A percentile compares a stretch with the other conserved stretches of the same genome.
phyloP scores from a whole-genome alignment of 805 yeast genomes.

The Hagleromyces aurorensis region DNA sequence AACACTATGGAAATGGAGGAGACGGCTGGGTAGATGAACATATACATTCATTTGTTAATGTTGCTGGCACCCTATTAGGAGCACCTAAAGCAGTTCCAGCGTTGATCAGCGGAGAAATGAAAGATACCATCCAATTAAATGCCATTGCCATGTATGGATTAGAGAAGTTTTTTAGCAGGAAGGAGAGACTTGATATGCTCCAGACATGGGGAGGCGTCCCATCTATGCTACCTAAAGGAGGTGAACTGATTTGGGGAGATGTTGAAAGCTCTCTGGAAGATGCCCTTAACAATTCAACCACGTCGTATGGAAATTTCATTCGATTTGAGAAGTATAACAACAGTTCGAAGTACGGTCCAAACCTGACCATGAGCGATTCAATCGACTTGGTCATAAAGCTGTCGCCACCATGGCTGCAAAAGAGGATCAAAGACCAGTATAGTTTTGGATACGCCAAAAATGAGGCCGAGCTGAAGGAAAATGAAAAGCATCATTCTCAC shows the following conservation, averaged over 20 bases:
- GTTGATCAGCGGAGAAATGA: constrained; percentile 94
- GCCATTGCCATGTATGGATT: constrained; percentile 89
- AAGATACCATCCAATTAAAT: constrained; percentile 90
- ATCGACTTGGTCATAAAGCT: constrained; percentile 55
- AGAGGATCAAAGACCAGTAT: constrained; percentile 60
- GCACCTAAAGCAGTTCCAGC: constrained; percentile 94
- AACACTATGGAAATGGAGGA: constrained; percentile 86
- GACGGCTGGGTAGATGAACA: constrained; percentile 77
- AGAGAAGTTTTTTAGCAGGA: constrained; percentile 85
- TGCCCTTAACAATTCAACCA: constrained; percentile 20
- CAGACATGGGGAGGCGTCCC: constrained; percentile 88
- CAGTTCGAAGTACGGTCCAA: constrained; percentile 23
- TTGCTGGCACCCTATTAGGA: constrained; percentile 85
- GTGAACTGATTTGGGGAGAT: constrained; percentile 83
- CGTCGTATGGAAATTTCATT: constrained; percentile 62
- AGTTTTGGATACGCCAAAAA: constrained; percentile 70
- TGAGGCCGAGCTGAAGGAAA: constrained; percentile 47
- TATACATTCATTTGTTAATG: constrained; percentile 73
- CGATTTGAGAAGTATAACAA: constrained; percentile 36
- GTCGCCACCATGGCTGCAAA: constrained; percentile 70
- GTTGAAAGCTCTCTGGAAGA: constrained; percentile 67
- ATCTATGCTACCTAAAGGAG: constrained; percentile 95
- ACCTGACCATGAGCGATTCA: constrained; percentile 59
- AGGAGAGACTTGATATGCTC: constrained; percentile 80
- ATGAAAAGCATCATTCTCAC: constrained; percentile 64